Base-by-base conservation (phyloP, 2,329 filamentous ascomycete species). In the Acarospora socialis region DNA sequence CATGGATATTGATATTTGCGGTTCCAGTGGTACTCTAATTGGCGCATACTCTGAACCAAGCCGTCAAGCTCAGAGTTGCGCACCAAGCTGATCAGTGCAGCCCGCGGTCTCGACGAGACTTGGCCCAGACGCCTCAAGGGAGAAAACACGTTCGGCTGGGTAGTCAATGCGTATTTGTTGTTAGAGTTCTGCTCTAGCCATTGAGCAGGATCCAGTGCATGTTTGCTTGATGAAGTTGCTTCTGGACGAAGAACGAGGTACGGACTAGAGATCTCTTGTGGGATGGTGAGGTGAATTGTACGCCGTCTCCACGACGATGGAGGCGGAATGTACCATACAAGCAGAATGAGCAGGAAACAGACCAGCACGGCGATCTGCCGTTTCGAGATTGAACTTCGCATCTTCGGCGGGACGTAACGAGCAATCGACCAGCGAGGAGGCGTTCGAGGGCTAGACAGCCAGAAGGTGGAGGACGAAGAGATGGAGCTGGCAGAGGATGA, bases 171-270 rank as follows among this genome's bases (percentile, higher is more conserved):
- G 37, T 52, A 37, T 32, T 41, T 51, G 25, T 54, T 45, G 22
- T 49, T 39, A n/a, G 47, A 52, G 18, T 56, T 54, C 27, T 51
- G 41, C 24, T 46, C 33, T 2, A 56, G 37, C 53, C 53, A 56
- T 17, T 32, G 21, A 17, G 47, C 30, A 2, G 53, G 52, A 41
- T 56, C 46, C 6, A 46, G 41, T 8, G 38, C 26, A 30, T 38
- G 30, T 12, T 37, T 40, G 25, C 24, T 42, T n/a, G 12, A 20
- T 7, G n/a, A 14, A 5, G 33, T n/a, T 12, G 15, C 12, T 17
- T 32, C 17, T 3, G 35, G 38, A 32, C 19, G 45, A 36, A 29
- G 34, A 20, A 34, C 28, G 22, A 40, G 40, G 21, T 35, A 42
- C 10, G 31, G 46, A 34, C 30, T 40, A 4, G 38, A 28, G 9